Evolutionary conservation across 31 red algal genomes (phyloP).

Genomic region (Asparagopsis taxiformis): DNA sequence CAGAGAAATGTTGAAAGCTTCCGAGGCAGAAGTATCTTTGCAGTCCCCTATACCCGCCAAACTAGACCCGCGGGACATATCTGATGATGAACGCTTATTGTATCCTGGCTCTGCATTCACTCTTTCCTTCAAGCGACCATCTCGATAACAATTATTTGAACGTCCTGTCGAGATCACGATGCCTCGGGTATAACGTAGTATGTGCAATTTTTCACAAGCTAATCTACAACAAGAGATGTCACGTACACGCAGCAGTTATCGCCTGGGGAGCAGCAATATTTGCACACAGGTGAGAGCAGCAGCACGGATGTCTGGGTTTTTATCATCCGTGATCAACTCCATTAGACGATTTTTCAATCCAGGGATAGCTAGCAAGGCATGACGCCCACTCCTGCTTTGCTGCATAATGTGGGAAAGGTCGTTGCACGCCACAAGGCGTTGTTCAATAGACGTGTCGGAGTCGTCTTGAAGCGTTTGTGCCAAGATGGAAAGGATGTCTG

Average conservation of each 20-base stretch:
- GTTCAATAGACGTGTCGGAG: slow-evolving; percentile 1
- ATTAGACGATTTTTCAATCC: slow-evolving; percentile 47
- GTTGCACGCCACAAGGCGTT: slow-evolving; percentile 22
- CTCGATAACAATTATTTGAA: slow-evolving; percentile 6
- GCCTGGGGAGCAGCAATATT: slow-evolving; percentile 21
- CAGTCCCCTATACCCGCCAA: slow-evolving; percentile 18
- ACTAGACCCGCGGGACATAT: slow-evolving; percentile 19
- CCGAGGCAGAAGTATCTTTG: slow-evolving; percentile 19
- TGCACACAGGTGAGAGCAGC: slow-evolving; percentile 39
- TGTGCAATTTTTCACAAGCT: no score
- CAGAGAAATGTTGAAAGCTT: slow-evolving; percentile 22
- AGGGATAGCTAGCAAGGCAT: slow-evolving; percentile 14
- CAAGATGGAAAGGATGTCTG: slow-evolving; percentile 11
- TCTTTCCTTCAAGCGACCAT: slow-evolving; percentile 24
- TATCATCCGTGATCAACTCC: slow-evolving; percentile 23
- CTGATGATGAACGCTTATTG: not conserved
- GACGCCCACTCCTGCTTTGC: slow-evolving; percentile 18
- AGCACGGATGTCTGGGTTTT: not conserved
- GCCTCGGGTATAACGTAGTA: no score
- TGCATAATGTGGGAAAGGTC: slow-evolving; percentile 38
- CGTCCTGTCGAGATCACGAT: no score
- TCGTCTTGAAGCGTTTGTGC: not conserved
- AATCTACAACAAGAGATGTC: not conserved
- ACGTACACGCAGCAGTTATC: not conserved
- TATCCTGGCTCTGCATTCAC: slow-evolving; percentile 31